phyloP scores from a whole-genome alignment of 768 basidiomycete species.

The Suillus clintonianus region DNA sequence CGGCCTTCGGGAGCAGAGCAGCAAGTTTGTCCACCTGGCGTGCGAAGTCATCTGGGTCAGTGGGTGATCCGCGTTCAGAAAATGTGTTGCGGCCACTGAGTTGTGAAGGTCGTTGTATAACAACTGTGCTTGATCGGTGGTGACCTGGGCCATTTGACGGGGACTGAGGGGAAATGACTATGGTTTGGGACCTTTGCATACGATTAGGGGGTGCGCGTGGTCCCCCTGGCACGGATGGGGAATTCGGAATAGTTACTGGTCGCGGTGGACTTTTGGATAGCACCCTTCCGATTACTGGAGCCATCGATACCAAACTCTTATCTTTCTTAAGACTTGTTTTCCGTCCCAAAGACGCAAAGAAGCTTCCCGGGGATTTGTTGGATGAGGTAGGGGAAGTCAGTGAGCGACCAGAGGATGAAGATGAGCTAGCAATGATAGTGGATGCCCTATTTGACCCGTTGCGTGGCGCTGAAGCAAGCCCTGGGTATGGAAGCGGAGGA shows the following conservation, averaged over 20 bases:
- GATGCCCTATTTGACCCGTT: slow-evolving; percentile 29
- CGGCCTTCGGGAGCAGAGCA: slow-evolving; percentile 72
- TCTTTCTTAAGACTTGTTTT: slow-evolving; percentile 59
- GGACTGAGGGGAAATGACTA: slow-evolving; percentile 44
- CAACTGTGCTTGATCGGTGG: slow-evolving; percentile 33
- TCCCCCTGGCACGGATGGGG: slow-evolving; percentile 69
- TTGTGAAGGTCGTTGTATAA: slow-evolving; percentile 29
- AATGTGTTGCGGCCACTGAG: slow-evolving; percentile 20
- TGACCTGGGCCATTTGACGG: slow-evolving; percentile 13
- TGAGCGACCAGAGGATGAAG: slow-evolving; percentile 51
- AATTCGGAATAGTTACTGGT: slow-evolving; percentile 28
- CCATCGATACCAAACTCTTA: slow-evolving; percentile 22
- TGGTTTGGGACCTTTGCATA: slow-evolving; percentile 66
- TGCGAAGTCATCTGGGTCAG: slow-evolving; percentile 49
- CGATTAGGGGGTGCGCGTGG: slow-evolving; percentile 70
- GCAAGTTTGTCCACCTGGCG: slow-evolving; percentile 71
- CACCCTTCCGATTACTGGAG: slow-evolving; percentile 35
- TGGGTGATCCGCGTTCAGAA: slow-evolving; percentile 12
- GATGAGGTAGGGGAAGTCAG: slow-evolving; percentile 41
- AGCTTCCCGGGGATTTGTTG: slow-evolving; percentile 53
- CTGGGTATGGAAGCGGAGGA: slow-evolving; percentile 74
- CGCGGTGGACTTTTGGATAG: slow-evolving; percentile 42
- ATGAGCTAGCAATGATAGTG: slow-evolving; percentile 38
- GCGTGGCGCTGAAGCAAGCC: slow-evolving; percentile 47
- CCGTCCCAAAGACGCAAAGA: slow-evolving; percentile 75